These are phyloP conservation scores for Isoetes taiwanensis DNA, from an alignment of 75 land plant species.

Conservation along the genomic window DNA sequence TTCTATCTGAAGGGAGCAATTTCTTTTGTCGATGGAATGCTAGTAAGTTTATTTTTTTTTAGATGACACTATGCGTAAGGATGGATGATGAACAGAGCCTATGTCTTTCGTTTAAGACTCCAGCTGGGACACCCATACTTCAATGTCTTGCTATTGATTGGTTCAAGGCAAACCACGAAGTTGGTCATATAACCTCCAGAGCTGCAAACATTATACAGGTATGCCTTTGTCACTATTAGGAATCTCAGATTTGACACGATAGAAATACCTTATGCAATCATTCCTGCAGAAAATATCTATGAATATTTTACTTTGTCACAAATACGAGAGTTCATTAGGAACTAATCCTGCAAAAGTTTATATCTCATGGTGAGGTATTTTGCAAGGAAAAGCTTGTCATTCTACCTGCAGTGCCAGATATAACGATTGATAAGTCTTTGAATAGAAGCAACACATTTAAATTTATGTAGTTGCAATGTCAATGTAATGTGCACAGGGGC, in stretches of 20 bases:
- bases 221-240: too few species aligned
- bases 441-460: neutral
- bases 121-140: conserved; percentile 73
- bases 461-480: neutral
- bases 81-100: too few species aligned
- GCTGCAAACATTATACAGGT: conserved; percentile 78
- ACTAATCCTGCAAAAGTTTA: conserved; percentile 67
- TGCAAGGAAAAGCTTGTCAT: conserved; percentile 80
- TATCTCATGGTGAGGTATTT: conserved; percentile 86
- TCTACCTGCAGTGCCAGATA: conserved; percentile 90
- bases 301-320: conserved; percentile 76
- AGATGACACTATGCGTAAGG: too few species aligned
- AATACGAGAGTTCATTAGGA: conserved; percentile 35
- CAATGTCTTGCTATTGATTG: conserved; percentile 91
- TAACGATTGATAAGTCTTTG: conserved; percentile 7
- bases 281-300: conserved; percentile 48
- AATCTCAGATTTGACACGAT: too few species aligned
- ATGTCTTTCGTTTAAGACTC: too few species aligned
- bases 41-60: too few species aligned
- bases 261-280: neutral
- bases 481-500: conserved; percentile 40
- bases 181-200: conserved; percentile 82
- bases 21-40: too few species aligned
- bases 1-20: too few species aligned
- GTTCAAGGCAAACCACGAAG: conserved; percentile 65